A percentile compares a stretch with the other conserved stretches of the same genome.
These are phyloP conservation scores for Dimocarpus longan DNA, from an alignment of 345 rosid genomes.

Conservation along the genomic window DNA sequence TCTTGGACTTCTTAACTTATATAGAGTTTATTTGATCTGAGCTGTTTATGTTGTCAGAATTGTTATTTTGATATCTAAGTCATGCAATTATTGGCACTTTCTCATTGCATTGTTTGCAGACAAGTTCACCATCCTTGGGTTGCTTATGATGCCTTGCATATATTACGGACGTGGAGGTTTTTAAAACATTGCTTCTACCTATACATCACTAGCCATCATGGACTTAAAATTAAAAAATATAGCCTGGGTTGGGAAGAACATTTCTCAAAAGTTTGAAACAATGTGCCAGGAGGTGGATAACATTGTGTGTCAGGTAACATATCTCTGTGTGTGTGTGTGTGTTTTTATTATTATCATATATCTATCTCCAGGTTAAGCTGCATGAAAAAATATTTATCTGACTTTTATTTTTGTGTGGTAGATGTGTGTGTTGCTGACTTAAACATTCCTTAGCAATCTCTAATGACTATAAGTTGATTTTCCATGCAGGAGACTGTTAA, in stretches of 20 bases:
- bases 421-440: background rate
- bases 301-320: conserved; percentile 54
- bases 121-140: background rate
- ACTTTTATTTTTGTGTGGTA: background rate
- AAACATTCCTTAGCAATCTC: background rate
- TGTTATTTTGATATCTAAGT: background rate
- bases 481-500: conserved; percentile 43
- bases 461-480: conserved; percentile 18
- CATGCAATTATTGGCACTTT: background rate
- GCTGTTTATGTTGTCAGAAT: background rate
- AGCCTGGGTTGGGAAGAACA: conserved; percentile 63
- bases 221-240: conserved; percentile 50
- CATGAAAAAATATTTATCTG: background rate
- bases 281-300: conserved; percentile 64
- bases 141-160: background rate
- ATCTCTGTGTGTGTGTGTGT: background rate
- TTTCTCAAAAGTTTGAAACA: conserved; percentile 69
- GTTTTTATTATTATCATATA: background rate
- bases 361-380: background rate
- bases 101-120: conserved; percentile 6
- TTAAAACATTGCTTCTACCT: conserved; percentile 1
- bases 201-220: conserved; percentile 32
- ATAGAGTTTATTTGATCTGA: background rate
- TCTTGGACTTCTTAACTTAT: background rate
- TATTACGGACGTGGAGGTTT: conserved; percentile 3